Evolutionary conservation across 108 stramenopile genomes (phyloP).

Genomic region (Pseudonitzschia multiseries): DNA sequence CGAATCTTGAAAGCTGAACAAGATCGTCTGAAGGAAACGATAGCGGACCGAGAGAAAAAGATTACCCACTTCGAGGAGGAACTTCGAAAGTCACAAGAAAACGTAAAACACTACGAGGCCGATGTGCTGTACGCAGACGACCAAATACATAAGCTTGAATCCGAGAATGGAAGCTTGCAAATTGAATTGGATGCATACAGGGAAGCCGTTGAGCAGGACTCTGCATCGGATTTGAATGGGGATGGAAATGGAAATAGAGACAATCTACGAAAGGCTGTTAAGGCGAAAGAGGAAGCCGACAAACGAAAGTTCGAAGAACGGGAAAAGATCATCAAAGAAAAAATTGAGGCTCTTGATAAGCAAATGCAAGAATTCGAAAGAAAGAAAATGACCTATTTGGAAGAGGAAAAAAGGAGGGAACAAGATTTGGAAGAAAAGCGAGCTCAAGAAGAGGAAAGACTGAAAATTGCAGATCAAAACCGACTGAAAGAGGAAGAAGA

Average conservation of each 20-base stretch:
- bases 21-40: constrained; percentile 19
- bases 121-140: constrained; percentile 38
- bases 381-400: constrained; percentile 11
- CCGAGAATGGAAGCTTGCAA: constrained; percentile 30
- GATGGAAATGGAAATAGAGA: constrained; percentile 13
- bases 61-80: constrained; percentile 20
- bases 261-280: constrained; percentile 17
- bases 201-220: constrained; percentile 29
- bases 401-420: constrained; percentile 25
- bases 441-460: constrained; percentile 13
- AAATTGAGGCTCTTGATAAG: constrained; percentile 20
- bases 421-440: constrained; percentile 17
- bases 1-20: constrained; percentile 22
- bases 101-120: constrained; percentile 26
- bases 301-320: constrained; percentile 33
- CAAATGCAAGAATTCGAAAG: constrained; percentile 31
- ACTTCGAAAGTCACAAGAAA: constrained; percentile 10
- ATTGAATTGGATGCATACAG: constrained; percentile 31
- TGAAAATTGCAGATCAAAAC: constrained; percentile 7
- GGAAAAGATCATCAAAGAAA: constrained; percentile 28
- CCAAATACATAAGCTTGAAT: constrained; percentile 28
- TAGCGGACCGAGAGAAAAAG: constrained; percentile 25
- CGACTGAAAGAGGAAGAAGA: constrained; percentile 13
- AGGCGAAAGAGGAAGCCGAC: constrained; percentile 19
- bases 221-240: background rate